phyloP scores from a whole-genome alignment of 1,139 yeast genomes.

The Kurtzmaniella quercitrusa region DNA sequence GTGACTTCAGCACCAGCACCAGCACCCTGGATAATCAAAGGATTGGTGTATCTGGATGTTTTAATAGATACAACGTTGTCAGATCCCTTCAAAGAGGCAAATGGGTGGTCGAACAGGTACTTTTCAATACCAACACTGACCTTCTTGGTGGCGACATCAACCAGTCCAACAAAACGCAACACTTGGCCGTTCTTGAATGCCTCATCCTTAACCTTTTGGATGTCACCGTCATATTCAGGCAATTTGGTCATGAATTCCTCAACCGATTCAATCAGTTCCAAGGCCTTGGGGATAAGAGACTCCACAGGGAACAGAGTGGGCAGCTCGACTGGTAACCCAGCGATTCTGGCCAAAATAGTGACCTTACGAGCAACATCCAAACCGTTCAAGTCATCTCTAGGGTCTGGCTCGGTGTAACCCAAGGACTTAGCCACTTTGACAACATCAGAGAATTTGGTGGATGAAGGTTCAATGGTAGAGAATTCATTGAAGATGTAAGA shows the following conservation, averaged over 20 bases:
- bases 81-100: constrained; percentile 91
- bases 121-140: constrained; percentile 87
- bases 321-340: constrained; percentile 83
- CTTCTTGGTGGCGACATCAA: constrained; percentile 63
- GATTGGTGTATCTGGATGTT: constrained; percentile 87
- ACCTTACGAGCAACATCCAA: constrained; percentile 97
- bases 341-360: constrained; percentile 87
- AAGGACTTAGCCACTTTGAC: constrained; percentile 82
- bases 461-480: constrained; percentile 60
- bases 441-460: constrained; percentile 78
- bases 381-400: constrained; percentile 97
- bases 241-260: constrained; percentile 76
- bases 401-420: constrained; percentile 99
- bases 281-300: constrained; percentile 81
- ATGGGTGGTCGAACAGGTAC: constrained; percentile 85
- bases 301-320: constrained; percentile 96
- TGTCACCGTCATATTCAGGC: constrained; percentile 77
- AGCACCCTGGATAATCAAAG: constrained; percentile 95
- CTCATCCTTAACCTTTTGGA: constrained; percentile 70
- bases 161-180: constrained; percentile 87
- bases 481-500: constrained; percentile 95
- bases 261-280: constrained; percentile 69
- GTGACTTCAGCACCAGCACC: constrained; percentile 99
- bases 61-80: constrained; percentile 92
- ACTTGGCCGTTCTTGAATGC: constrained; percentile 86